These are phyloP conservation scores for Russula dissimulans DNA, from an alignment of 768 basidiomycete genomes.

Conservation along the genomic window DNA sequence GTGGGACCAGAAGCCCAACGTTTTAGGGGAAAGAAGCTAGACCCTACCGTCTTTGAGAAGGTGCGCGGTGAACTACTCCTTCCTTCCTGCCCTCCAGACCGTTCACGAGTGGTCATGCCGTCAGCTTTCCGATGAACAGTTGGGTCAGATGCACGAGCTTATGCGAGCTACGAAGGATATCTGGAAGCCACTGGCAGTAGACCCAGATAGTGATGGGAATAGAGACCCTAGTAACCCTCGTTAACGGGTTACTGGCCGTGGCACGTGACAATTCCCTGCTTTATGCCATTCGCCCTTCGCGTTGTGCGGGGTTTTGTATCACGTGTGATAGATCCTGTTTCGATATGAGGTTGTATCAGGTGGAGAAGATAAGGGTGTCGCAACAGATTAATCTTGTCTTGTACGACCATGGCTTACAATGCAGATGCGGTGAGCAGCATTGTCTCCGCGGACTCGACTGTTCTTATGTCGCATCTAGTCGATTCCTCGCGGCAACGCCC, in stretches of 20 bases:
- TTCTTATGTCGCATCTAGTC: neutral
- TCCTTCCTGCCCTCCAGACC: neutral
- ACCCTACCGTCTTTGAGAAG: conserved; percentile 68
- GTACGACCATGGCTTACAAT: conserved; percentile 2
- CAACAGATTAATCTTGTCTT: neutral
- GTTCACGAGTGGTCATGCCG: neutral
- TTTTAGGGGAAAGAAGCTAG: conserved; percentile 60
- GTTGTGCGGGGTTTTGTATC: no score
- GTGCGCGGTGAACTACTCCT: conserved; percentile 29
- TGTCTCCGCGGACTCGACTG: no score
- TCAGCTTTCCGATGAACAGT: conserved; percentile 84
- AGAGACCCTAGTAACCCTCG: neutral
- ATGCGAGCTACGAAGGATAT: conserved; percentile 87
- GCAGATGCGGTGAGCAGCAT: neutral
- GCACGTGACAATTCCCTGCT: neutral
- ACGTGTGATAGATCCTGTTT: no score
- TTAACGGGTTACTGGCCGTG: neutral
- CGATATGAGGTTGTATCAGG: no score
- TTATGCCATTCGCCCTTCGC: no score
- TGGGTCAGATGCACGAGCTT: conserved; percentile 89
- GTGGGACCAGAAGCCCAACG: conserved; percentile 33
- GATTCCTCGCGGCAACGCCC: neutral
- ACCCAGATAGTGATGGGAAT: neutral
- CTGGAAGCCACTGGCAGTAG: conserved; percentile 66
- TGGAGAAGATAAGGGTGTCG: neutral